These are phyloP conservation scores for Cadophora luteo-olivacea DNA, from an alignment of 2,329 filamentous ascomycete genomes.

Conservation along the genomic window DNA sequence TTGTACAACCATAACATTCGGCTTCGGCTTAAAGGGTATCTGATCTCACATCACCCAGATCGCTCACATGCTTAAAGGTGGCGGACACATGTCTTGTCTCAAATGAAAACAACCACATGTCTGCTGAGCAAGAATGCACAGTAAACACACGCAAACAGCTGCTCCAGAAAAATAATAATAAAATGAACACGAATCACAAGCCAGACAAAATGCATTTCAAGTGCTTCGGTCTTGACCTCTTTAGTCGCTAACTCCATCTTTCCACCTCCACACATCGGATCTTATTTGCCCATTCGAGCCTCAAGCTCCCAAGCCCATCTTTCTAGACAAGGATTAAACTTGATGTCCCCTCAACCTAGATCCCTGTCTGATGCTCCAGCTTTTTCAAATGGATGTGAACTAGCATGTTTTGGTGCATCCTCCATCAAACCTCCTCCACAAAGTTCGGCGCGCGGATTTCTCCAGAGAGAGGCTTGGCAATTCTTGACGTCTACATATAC, in stretches of 20 bases:
- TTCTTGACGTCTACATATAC: conserved; percentile 12
- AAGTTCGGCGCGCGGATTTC: neutral
- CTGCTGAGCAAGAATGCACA: conserved; percentile 3
- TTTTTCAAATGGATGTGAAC: neutral
- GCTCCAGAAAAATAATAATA: neutral
- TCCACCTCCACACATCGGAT: neutral
- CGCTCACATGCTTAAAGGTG: neutral
- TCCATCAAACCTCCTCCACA: neutral
- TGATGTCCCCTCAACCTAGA: neutral
- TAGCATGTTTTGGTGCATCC: neutral
- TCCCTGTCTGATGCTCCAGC: conserved; percentile 1
- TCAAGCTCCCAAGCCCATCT: neutral
- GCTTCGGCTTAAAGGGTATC: conserved; percentile 21
- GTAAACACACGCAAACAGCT: neutral
- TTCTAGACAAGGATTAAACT: neutral
- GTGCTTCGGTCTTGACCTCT: neutral
- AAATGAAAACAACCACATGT: conserved; percentile 5
- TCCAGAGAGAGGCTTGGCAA: neutral
- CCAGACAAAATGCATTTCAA: conserved; percentile 5
- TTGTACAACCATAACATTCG: neutral
- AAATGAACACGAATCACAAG: conserved; percentile 2
- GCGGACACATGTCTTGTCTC: neutral
- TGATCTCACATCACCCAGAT: conserved; percentile 8
- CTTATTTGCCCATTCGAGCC: conserved; percentile 15
- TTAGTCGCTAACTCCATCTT: neutral